These are phyloP conservation scores for Aegilops sharonensis DNA, from an alignment of 176 grass and related monocot genomes.

Conservation along the genomic window DNA sequence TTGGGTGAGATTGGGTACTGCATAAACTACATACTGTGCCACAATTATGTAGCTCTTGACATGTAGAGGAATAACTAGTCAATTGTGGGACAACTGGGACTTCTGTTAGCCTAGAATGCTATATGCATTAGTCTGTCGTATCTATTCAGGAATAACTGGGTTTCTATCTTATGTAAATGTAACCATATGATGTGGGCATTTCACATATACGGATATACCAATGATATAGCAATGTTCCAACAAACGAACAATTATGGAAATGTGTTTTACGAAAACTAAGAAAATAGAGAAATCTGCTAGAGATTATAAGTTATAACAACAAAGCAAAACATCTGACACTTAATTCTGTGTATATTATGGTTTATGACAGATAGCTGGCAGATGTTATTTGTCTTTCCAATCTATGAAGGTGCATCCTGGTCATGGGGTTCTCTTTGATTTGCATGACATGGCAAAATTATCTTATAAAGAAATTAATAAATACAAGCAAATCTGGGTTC, in stretches of 20 bases:
- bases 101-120: neutral
- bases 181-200: neutral
- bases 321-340: neutral
- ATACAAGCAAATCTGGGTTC: neutral
- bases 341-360: neutral
- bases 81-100: neutral
- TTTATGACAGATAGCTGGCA: neutral
- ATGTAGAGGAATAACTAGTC: neutral
- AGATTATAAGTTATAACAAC: neutral
- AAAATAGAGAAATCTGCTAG: neutral
- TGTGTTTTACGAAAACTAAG: neutral
- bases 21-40: neutral
- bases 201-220: neutral
- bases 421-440: neutral
- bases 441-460: neutral
- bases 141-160: neutral
- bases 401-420: neutral
- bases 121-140: neutral
- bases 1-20: neutral
- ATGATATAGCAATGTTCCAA: neutral
- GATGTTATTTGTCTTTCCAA: neutral
- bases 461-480: constrained; percentile 1
- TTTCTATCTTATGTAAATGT: neutral
- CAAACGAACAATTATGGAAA: neutral
- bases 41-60: neutral